Conservation (phyloP, 2,329 filamentous ascomycete species). For the Nigrograna mackinnonii region DNA sequence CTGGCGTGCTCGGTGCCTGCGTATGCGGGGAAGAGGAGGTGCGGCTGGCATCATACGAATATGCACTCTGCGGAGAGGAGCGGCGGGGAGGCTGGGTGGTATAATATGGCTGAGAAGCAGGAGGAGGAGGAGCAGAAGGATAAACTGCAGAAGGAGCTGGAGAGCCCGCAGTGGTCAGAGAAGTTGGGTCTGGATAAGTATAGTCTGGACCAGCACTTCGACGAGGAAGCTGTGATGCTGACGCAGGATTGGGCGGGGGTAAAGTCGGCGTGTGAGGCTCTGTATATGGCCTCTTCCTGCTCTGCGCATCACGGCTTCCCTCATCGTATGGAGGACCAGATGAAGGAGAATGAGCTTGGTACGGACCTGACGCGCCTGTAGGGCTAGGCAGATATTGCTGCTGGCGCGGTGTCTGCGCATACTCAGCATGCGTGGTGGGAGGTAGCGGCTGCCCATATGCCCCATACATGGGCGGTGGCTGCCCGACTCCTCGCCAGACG, state of each 20-base stretch:
- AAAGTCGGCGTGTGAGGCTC: conserved; percentile 56
- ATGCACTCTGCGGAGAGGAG: conserved; percentile 45
- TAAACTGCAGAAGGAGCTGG: conserved; percentile 48
- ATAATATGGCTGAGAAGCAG: conserved; percentile 45
- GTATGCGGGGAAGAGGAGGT: conserved; percentile 47
- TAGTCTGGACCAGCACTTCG: conserved; percentile 40
- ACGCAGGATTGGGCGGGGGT: conserved; percentile 51
- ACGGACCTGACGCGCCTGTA: conserved; percentile 47
- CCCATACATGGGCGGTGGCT: conserved; percentile 55
- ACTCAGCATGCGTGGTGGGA: conserved; percentile 37
- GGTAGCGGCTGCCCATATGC: conserved; percentile 56
- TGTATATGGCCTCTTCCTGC: conserved; percentile 50
- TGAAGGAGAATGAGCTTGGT: conserved; percentile 37
- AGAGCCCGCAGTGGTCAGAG: conserved; percentile 49
- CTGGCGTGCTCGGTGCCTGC: conserved; percentile 38
- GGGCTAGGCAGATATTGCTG: conserved; percentile 50
- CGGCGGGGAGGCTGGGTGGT: conserved; percentile 41
- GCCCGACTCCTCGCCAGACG: conserved; percentile 55
- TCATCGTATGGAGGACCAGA: conserved; percentile 41
- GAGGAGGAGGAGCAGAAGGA: conserved; percentile 38
- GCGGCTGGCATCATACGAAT: conserved; percentile 46
- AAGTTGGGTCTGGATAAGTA: conserved; percentile 47
- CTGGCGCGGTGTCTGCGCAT: conserved; percentile 41
- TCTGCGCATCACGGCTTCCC: conserved; percentile 40
- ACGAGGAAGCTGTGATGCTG: conserved; percentile 44